Percentiles rank a stretch among this genome's conserved stretches.
Evolutionary conservation across 148 eudicot genomes (phyloP).

Genomic region (Fagopyrum esculentum): DNA sequence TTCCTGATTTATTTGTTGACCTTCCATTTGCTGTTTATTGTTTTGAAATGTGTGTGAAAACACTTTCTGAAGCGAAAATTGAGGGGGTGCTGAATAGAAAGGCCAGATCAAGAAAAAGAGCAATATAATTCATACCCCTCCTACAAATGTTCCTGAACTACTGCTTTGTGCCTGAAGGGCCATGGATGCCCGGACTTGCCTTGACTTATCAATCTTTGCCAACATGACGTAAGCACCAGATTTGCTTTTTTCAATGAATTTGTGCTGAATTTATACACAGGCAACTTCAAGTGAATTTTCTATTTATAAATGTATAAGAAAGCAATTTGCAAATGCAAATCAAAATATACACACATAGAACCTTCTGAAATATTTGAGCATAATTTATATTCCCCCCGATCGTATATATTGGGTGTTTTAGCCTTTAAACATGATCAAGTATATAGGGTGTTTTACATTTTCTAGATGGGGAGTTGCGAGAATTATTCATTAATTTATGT

Average conservation of each 20-base stretch:
- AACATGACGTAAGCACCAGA: slow-evolving; percentile 68
- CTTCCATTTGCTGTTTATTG: slow-evolving; percentile 35
- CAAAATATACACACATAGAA: neutral
- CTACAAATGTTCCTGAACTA: slow-evolving; percentile 42
- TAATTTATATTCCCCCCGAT: neutral
- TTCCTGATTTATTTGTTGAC: slow-evolving; percentile 48
- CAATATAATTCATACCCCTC: slow-evolving; percentile 32
- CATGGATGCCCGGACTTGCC: slow-evolving; percentile 61
- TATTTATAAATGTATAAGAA: neutral
- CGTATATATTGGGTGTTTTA: no score
- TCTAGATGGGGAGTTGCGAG: no score
- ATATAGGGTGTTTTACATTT: no score
- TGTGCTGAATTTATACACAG: slow-evolving; percentile 48
- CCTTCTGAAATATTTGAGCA: neutral
- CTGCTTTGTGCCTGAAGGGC: slow-evolving; percentile 56
- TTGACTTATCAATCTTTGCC: slow-evolving; percentile 84
- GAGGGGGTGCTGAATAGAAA: neutral
- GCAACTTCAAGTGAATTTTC: slow-evolving; percentile 4
- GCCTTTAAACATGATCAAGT: no score
- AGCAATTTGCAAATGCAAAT: neutral
- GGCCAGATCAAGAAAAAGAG: neutral
- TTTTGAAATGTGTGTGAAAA: neutral
- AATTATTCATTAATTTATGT: no score
- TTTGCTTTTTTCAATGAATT: slow-evolving; percentile 92
- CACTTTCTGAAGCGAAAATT: neutral